A percentile compares a stretch with the other conserved stretches of the same genome.
Evolutionary conservation across 768 basidiomycete species (phyloP).

Genomic region (Tylopilus subfusipes): DNA sequence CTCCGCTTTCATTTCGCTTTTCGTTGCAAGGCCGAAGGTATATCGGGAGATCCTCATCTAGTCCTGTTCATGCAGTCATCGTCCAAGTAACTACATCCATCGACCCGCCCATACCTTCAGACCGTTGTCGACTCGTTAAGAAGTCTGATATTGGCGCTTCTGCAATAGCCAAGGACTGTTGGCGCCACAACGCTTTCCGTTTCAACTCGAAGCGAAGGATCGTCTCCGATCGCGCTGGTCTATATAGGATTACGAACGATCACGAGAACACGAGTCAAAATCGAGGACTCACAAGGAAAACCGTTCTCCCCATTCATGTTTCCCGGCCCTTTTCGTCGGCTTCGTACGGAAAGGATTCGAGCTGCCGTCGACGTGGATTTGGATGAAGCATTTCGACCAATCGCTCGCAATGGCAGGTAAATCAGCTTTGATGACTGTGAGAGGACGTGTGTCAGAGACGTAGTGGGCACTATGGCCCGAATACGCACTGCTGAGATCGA

Average conservation of each 20-base stretch:
- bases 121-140: constrained; percentile 4
- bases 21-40: constrained; percentile 12
- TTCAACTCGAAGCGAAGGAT: constrained; percentile 26
- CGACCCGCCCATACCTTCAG: constrained; percentile 2
- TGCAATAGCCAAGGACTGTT: constrained; percentile 15
- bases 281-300: constrained; percentile 23
- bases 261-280: background rate
- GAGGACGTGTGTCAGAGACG: background rate
- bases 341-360: constrained; percentile 10
- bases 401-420: constrained; percentile 15
- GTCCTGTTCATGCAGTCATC: constrained; percentile 1
- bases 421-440: constrained; percentile 26
- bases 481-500: constrained; percentile 19
- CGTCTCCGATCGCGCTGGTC: constrained; percentile 14
- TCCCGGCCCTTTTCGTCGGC: constrained; percentile 16
- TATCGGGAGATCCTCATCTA: constrained; percentile 13
- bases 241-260: background rate
- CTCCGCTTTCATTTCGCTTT: background rate
- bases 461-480: background rate
- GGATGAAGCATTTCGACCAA: constrained; percentile 26
- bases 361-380: constrained; percentile 19
- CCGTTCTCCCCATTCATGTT: constrained; percentile 22
- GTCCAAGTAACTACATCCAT: background rate
- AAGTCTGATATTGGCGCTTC: constrained; percentile 18
- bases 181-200: constrained; percentile 15